Evolutionary conservation across 176 grass and related monocot species (phyloP).

Genomic region (Eleusine coracana): DNA sequence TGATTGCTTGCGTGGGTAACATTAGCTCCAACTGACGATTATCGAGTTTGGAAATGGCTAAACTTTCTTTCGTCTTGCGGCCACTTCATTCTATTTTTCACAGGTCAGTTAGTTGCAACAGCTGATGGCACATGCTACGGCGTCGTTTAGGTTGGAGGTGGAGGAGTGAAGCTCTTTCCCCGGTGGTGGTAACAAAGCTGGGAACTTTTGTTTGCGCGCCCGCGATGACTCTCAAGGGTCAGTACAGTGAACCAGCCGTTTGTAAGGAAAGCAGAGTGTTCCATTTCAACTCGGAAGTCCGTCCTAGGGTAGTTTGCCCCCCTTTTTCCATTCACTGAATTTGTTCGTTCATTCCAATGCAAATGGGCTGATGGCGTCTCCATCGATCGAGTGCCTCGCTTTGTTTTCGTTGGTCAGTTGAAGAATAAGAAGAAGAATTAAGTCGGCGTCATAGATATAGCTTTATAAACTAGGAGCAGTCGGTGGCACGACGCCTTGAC

Average conservation of each 20-base stretch:
- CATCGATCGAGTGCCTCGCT: background rate
- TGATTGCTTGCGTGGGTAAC: background rate
- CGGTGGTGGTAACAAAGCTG: background rate
- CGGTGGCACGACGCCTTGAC: background rate
- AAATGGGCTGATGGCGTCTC: background rate
- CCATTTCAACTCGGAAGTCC: no score
- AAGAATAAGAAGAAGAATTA: no score
- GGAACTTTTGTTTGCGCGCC: no score
- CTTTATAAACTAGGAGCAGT: background rate
- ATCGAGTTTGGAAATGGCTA: background rate
- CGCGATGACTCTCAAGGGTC: no score
- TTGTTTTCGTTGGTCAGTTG: no score
- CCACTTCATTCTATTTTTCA: no score
- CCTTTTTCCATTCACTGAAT: background rate
- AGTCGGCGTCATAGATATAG: no score
- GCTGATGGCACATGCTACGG: no score
- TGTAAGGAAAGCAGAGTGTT: background rate
- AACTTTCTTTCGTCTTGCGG: no score
- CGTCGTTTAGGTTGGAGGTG: background rate
- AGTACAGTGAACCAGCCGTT: no score
- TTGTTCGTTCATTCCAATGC: background rate
- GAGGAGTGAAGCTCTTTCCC: background rate
- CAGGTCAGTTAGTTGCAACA: no score
- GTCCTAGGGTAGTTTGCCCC: no score
- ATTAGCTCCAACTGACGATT: background rate